Evolutionary conservation across 1,284 basidiomycete species (phyloP).

Genomic region (Ustilago cynodontis): DNA sequence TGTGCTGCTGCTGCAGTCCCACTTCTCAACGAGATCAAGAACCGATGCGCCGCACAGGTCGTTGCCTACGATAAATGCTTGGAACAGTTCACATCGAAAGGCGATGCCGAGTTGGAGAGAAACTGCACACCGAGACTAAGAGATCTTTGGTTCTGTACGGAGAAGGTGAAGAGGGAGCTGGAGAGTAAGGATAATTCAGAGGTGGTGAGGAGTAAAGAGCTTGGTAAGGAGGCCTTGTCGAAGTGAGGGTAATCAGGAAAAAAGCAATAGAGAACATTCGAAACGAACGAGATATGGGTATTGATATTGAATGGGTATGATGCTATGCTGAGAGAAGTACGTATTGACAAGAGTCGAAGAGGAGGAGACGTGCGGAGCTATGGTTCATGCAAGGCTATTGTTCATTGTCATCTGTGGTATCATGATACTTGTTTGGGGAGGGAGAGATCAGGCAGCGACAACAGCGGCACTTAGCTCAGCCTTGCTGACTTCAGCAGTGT

Average conservation of each 20-base stretch:
- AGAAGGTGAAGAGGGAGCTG: constrained; percentile 59
- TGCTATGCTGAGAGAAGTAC: background rate
- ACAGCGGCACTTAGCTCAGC: background rate
- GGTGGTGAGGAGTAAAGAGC: constrained; percentile 19
- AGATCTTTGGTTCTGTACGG: constrained; percentile 62
- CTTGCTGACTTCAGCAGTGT: constrained; percentile 4
- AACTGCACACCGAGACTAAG: constrained; percentile 60
- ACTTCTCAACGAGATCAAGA: constrained; percentile 61
- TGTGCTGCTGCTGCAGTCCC: constrained; percentile 65
- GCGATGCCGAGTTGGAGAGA: constrained; percentile 57
- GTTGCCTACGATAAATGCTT: constrained; percentile 65
- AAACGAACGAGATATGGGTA: background rate
- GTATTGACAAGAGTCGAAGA: background rate
- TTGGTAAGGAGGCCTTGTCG: constrained; percentile 32
- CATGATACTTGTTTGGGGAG: background rate
- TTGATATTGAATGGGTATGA: constrained; percentile 8
- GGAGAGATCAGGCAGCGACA: constrained; percentile 4
- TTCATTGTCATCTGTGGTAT: background rate
- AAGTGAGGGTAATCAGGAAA: constrained; percentile 13
- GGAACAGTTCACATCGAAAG: constrained; percentile 34
- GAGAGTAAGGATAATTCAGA: constrained; percentile 27
- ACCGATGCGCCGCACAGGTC: constrained; percentile 55
- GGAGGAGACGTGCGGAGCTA: background rate
- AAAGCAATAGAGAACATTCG: background rate
- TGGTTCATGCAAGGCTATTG: background rate